Conservation (phyloP, 306 rosid species). For the cucumber (Cucumis sativus) region Cucumber_9930_V3 NC_026655.2:16549001-16549500, state of each 20-base stretch:
- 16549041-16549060: neutral
- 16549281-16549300: constrained; percentile 59
- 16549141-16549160: neutral
- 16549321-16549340: neutral
- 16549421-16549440: neutral
- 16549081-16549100: neutral
- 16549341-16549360: neutral
- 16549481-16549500: neutral
- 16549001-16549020: neutral
- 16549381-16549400: constrained; percentile 1
- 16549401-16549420: neutral
- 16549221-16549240: constrained; percentile 1
- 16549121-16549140: neutral
- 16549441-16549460: neutral
- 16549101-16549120: neutral
- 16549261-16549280: constrained; percentile 55
- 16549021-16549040: neutral
- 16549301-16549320: constrained; percentile 33
- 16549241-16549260: constrained; percentile 25
- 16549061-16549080: neutral
- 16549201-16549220: constrained; percentile 36
- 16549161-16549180: neutral
- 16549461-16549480: neutral
- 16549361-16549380: constrained; percentile 8
- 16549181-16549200: neutral